A percentile compares a stretch with the other conserved stretches of the same genome.
phyloP scores from a whole-genome alignment of 345 rosid genomes.

The Bruguiera gymnorhiza region DNA sequence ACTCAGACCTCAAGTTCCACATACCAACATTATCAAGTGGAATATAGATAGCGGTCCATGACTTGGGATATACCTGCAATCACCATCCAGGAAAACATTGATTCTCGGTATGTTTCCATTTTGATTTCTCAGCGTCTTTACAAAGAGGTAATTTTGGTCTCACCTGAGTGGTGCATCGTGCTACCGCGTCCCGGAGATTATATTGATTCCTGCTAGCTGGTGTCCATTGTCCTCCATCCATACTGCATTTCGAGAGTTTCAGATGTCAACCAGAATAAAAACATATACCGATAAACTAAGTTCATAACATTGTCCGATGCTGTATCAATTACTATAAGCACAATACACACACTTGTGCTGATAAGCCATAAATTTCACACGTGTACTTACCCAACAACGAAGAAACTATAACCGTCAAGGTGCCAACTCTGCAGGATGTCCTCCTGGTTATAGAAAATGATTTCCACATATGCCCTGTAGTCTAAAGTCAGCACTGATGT shows the following conservation, averaged over 20 bases:
- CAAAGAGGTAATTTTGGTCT: background rate
- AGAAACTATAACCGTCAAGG: slow-evolving; percentile 77
- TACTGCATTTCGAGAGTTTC: slow-evolving; percentile 40
- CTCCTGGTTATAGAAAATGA: slow-evolving; percentile 83
- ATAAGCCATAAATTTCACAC: background rate
- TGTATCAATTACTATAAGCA: too few relatives aligned
- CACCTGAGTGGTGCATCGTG: slow-evolving; percentile 81
- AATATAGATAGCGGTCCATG: slow-evolving; percentile 89
- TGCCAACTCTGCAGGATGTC: slow-evolving; percentile 83
- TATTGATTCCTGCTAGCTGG: slow-evolving; percentile 56
- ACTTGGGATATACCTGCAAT: slow-evolving; percentile 77
- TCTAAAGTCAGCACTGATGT: slow-evolving; percentile 69
- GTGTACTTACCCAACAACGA: slow-evolving; percentile 71
- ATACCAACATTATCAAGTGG: slow-evolving; percentile 87
- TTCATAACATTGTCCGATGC: background rate
- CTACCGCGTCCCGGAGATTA: slow-evolving; percentile 78
- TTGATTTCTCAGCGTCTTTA: background rate
- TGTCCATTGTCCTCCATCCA: slow-evolving; percentile 96
- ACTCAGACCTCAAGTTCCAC: slow-evolving; percentile 90
- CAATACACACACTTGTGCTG: too few relatives aligned
- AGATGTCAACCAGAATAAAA: background rate
- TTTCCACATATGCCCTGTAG: slow-evolving; percentile 71
- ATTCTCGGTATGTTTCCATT: background rate
- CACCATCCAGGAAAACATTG: background rate
- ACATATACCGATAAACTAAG: background rate